A percentile compares a stretch with the other conserved stretches of the same genome.
These are phyloP conservation scores for sorghum (Sorghum bicolor) DNA, from an alignment of 176 grass and related monocot genomes.

Conservation along the genomic window DNA sequence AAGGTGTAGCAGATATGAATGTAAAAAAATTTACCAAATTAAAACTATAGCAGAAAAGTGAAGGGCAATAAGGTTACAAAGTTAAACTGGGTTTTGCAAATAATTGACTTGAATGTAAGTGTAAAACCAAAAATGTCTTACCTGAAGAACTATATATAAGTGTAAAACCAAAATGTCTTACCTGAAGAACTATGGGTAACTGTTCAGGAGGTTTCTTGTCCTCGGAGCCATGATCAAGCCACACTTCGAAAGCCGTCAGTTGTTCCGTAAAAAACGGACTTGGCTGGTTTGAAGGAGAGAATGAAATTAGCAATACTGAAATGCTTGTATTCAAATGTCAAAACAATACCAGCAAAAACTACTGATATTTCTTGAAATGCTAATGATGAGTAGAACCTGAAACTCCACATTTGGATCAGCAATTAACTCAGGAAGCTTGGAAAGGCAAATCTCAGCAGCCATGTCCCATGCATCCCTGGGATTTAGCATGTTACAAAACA, in stretches of 20 bases:
- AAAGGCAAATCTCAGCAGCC: slow-evolving; percentile 98
- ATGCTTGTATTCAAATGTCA: too few relatives aligned
- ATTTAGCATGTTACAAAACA: slow-evolving; percentile 29
- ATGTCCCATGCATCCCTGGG: slow-evolving; percentile 99
- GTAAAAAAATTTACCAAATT: not conserved
- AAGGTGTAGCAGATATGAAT: not conserved
- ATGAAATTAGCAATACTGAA: slow-evolving; percentile 18
- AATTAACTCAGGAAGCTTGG: slow-evolving; percentile 87
- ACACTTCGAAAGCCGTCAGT: slow-evolving; percentile 95
- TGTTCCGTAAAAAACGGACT: slow-evolving; percentile 97
- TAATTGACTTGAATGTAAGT: too few relatives aligned
- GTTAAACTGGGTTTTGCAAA: too few relatives aligned
- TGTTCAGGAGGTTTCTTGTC: slow-evolving; percentile 96
- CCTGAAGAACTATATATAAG: slow-evolving; percentile 83
- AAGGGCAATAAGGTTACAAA: not conserved
- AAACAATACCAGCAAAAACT: not conserved
- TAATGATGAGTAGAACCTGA: slow-evolving; percentile 53
- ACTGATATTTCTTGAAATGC: not conserved
- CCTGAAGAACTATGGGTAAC: slow-evolving; percentile 99
- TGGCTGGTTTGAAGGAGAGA: slow-evolving; percentile 52
- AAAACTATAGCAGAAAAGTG: slow-evolving; percentile 9
- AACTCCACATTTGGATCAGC: slow-evolving; percentile 78
- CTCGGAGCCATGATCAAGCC: slow-evolving; percentile 94
- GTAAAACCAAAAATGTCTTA: slow-evolving; percentile 17
- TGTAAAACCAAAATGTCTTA: slow-evolving; percentile 27